Evolutionary conservation across 1,284 basidiomycete species (phyloP).

Genomic region (Ganoderma leucocontextum): DNA sequence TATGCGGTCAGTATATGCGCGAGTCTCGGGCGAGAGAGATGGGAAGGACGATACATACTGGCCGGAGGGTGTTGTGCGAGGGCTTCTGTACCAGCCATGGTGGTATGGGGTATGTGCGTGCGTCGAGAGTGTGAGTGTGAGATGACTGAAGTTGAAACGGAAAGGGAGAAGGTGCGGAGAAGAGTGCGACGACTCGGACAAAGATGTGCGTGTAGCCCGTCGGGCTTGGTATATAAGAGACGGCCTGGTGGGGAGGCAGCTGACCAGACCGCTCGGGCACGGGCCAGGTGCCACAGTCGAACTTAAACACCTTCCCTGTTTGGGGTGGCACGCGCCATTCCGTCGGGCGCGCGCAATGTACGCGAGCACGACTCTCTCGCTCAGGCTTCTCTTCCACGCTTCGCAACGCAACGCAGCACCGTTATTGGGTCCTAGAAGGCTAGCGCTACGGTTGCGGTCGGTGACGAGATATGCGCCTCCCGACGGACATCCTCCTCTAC

Average conservation of each 20-base stretch:
- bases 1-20: neutral
- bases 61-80: slow-evolving; percentile 43
- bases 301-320: slow-evolving; percentile 30
- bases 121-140: neutral
- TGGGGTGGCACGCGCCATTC: slow-evolving; percentile 4
- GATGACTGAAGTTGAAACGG: neutral
- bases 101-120: slow-evolving; percentile 22
- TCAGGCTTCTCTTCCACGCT: neutral
- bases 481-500: neutral
- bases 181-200: slow-evolving; percentile 5
- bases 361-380: neutral
- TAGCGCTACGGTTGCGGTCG: neutral
- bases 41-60: slow-evolving; percentile 25
- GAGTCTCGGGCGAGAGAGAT: neutral
- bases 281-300: slow-evolving; percentile 30
- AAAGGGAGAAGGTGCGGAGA: neutral
- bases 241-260: slow-evolving; percentile 25
- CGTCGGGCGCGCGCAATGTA: neutral
- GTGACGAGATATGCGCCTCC: slow-evolving; percentile 2
- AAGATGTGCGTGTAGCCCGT: neutral
- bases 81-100: slow-evolving; percentile 14
- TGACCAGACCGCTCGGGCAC: slow-evolving; percentile 34
- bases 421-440: neutral
- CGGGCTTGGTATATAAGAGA: slow-evolving; percentile 23
- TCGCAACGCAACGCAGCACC: neutral